Base-by-base conservation (phyloP, 768 basidiomycete species). In the Clavulina sp. region DNA sequence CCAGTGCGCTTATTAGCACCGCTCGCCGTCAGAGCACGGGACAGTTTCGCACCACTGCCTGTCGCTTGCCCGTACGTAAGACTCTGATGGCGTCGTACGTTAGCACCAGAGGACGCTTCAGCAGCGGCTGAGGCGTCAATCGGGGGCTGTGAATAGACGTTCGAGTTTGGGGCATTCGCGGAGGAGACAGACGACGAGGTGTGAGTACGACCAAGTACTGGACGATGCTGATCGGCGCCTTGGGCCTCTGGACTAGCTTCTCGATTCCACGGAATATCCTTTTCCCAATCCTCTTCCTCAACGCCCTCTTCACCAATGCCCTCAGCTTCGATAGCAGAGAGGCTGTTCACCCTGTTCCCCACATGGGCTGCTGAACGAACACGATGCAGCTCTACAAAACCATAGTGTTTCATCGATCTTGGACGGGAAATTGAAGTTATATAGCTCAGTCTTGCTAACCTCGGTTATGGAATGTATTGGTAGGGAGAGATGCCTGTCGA, bases 1-100 rank as follows among this genome's bases (percentile, higher is more conserved):
- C 83, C 85, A 24, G 83, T 76, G 53, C 85, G 80, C 61, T 77
- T 83, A 54, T 87, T n/a, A n/a, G n/a, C n/a, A n/a, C n/a, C n/a
- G n/a, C n/a, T 73, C 36, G 74, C 73, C 16, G 73, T 60, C 23
- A 66, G 58, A 29, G 51, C 46, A 28, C 51, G 59, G 55, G 40
- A 50, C 46, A 54, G 50, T 13, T 33, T 54, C 68, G 49, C 76
- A 73, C 81, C 78, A 57, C 83, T 48, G 55, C 43, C 26, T 9
- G 9, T 46, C 13, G 43, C 43, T 9, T 41, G 50, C 30, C 59
- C 59, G 46, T 60, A 77, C 24, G 80, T 88, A 47, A 88, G 72
- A 52, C 81, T 84, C 52, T 81, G 80, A 63, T 87, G 83, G 53
- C 86, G 72, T 36, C 86, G 79, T 26, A 89, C 83, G 46, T 73